Conservation (phyloP, 306 rosid genomes). For the Lablab purpureus region DNA sequence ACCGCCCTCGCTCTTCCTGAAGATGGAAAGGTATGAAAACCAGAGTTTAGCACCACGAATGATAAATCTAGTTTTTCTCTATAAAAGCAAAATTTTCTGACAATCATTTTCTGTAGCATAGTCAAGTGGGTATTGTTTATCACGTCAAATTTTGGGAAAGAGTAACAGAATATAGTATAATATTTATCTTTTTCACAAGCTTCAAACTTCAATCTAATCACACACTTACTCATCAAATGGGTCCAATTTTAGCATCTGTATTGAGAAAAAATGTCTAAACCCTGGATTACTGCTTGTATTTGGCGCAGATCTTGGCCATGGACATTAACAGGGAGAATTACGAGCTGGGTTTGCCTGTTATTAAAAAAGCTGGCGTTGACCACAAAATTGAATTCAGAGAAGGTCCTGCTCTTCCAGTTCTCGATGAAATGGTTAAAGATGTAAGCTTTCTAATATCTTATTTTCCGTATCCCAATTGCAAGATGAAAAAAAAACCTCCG, state of each 20-base stretch:
- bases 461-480: not conserved
- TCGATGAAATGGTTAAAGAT: constrained; percentile 72
- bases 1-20: constrained; percentile 95
- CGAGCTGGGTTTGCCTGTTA: constrained; percentile 80
- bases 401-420: constrained; percentile 95
- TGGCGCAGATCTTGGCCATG: constrained; percentile 86
- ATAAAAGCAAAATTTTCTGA: not conserved
- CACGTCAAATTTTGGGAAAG: no score
- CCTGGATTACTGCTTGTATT: not conserved
- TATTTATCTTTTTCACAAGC: not conserved
- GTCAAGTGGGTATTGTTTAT: not conserved
- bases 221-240: no score
- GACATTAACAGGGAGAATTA: constrained; percentile 89
- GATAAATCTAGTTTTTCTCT: not conserved
- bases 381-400: constrained; percentile 94
- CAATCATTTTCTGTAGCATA: not conserved
- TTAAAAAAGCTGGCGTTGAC: constrained; percentile 81
- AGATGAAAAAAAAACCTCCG: not conserved
- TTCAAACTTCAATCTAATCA: not conserved
- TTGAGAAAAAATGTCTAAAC: not conserved
- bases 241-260: not conserved
- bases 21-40: constrained; percentile 74
- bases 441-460: constrained; percentile 47
- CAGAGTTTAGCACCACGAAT: not conserved
- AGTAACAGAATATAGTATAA: no score